phyloP scores from a whole-genome alignment of 2,329 filamentous ascomycete species.

The Aspergillus fumigatiaffinis region DNA sequence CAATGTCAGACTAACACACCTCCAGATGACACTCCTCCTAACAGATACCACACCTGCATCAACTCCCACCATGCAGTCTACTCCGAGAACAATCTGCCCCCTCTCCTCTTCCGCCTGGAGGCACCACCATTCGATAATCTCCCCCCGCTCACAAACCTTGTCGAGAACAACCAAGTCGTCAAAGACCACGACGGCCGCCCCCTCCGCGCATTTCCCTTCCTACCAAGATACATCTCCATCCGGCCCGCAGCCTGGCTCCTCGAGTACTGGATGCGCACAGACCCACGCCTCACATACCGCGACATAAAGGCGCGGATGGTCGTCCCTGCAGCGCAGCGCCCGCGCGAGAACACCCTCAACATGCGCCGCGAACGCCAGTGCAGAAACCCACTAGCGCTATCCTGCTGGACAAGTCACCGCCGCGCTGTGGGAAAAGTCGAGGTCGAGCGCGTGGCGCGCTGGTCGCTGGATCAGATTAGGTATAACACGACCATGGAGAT shows the following conservation, averaged over 20 bases:
- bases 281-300: conserved; percentile 22
- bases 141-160: conserved; percentile 2
- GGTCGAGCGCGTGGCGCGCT: conserved; percentile 23
- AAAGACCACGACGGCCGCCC: conserved; percentile 10
- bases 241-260: conserved; percentile 24
- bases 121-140: conserved; percentile 2
- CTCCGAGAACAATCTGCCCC: conserved; percentile 16
- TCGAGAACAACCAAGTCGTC: conserved; percentile 14
- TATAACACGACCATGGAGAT: conserved; percentile 27
- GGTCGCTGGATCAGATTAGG: conserved; percentile 19
- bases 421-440: conserved; percentile 16
- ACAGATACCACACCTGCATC: conserved; percentile 19
- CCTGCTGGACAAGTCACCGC: conserved; percentile 23
- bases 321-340: conserved; percentile 10
- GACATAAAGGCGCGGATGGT: conserved; percentile 29
- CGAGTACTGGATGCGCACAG: conserved; percentile 29
- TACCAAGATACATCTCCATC: conserved; percentile 27
- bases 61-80: conserved; percentile 20
- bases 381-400: conserved; percentile 21
- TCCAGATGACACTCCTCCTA: conserved; percentile 8
- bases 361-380: conserved; percentile 26
- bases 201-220: conserved; percentile 22
- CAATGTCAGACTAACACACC: not conserved
- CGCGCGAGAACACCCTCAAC: conserved; percentile 23
- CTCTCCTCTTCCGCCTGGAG: conserved; percentile 23